These are phyloP conservation scores for Yamadazyma akitaensis DNA, from an alignment of 805 yeast genomes.

Conservation along the genomic window DNA sequence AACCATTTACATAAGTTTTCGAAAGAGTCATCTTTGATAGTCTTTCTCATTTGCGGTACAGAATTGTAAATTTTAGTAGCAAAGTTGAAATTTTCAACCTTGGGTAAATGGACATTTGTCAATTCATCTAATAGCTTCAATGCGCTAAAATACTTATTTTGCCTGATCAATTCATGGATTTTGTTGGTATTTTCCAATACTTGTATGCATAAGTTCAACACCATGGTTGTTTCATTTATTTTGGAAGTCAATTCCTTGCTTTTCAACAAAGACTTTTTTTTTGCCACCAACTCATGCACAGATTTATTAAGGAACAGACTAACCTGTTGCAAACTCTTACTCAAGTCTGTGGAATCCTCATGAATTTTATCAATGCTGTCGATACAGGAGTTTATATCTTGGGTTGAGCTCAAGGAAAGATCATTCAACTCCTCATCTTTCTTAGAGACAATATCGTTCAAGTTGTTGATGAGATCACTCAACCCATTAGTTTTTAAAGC, in stretches of 20 bases:
- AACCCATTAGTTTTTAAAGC: constrained; percentile 55
- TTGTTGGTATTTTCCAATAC: constrained; percentile 84
- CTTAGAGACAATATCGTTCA: constrained; percentile 54
- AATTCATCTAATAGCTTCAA: constrained; percentile 77
- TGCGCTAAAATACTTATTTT: constrained; percentile 78
- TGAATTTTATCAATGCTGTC: constrained; percentile 62
- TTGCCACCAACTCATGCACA: constrained; percentile 60
- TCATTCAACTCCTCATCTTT: constrained; percentile 63
- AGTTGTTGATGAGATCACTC: constrained; percentile 50
- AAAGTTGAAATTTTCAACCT: constrained; percentile 70
- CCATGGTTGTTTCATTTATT: constrained; percentile 66
- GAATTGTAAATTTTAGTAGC: constrained; percentile 70
- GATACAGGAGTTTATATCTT: constrained; percentile 55
- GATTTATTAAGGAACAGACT: constrained; percentile 58
- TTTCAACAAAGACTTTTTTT: constrained; percentile 57
- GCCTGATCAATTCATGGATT: constrained; percentile 74
- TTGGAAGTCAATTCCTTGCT: constrained; percentile 62
- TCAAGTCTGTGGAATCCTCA: constrained; percentile 51
- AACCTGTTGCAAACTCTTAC: constrained; percentile 53
- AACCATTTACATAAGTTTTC: constrained; percentile 66
- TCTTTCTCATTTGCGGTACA: constrained; percentile 68
- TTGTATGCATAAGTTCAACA: constrained; percentile 70
- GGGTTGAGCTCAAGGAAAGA: constrained; percentile 59
- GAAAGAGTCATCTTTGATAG: constrained; percentile 72
- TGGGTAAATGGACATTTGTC: constrained; percentile 63